Base-by-base conservation (phyloP, 192 early-diverging fungal species). In the Entomortierella beljakovae region DNA sequence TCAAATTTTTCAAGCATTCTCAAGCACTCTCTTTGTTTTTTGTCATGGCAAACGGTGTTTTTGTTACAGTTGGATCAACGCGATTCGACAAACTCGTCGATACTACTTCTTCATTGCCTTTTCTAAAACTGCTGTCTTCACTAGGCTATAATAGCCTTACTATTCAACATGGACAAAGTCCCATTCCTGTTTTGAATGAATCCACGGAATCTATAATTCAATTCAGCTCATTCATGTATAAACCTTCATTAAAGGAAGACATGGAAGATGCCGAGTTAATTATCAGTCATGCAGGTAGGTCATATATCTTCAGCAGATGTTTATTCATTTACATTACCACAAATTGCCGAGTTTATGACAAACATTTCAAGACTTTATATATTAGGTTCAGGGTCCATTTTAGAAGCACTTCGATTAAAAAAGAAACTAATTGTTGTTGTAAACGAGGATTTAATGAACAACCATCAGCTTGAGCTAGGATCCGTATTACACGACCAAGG, bases 31-130 rank as follows among this genome's bases (percentile, higher is more conserved):
- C 28, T 29, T 53, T 26, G 23, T 29, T 53, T 4, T 53, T n/a
- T 6, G 37, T 38, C 58, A 76, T 57, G 50, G 22, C 53, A 3
- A 29, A 38, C 35, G 37, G 37, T 9, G 85, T 91, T 5, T 95
- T 96, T 68, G 90, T 96, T 29, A 97, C 95, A 0, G 95, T 98
- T 15, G 97, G 97, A n/a, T 93, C 95, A 20, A 97, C 95, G 2
- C 90, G 90, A 0, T 98, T 98, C 66, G 93, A 96, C 64, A 83
- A 85, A 10, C 87, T 98, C 10, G 72, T 97, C 40, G 35, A 65
- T 11, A 71, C 80, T 1, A 81, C 88, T 2, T 72, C 82, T 28
- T 81, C 84, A 22, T 29, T 48, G 6, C 38, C 70, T 18, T 87
- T 94, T 37, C 71, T 94, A 38, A 68, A 70, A 3, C 42, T 79